Evolutionary conservation across 768 basidiomycete genomes (phyloP).

Genomic region (Termitomyces eurrhizus): DNA sequence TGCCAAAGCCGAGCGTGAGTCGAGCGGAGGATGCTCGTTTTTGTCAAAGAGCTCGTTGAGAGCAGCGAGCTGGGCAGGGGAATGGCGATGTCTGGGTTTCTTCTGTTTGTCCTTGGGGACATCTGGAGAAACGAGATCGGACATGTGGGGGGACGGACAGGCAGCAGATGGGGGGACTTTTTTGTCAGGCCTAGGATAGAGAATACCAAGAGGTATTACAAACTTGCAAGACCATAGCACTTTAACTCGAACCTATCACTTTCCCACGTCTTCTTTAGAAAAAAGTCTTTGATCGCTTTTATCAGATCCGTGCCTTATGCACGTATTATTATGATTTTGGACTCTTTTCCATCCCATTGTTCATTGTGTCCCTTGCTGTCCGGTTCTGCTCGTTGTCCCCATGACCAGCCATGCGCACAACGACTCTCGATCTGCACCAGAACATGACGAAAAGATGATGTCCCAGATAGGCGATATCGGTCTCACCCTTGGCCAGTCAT

Average conservation of each 20-base stretch:
- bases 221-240: constrained; percentile 19
- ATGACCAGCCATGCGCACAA: not conserved
- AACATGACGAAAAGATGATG: constrained; percentile 13
- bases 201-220: constrained; percentile 18
- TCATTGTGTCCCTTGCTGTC: not conserved
- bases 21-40: constrained; percentile 70
- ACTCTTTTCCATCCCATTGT: not conserved
- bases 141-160: constrained; percentile 23
- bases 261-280: constrained; percentile 24
- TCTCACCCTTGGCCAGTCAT: constrained; percentile 15
- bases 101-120: constrained; percentile 46
- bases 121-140: constrained; percentile 21
- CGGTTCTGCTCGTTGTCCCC: not conserved
- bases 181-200: constrained; percentile 13
- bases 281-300: constrained; percentile 18
- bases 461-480: constrained; percentile 8
- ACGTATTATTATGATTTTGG: constrained; percentile 4
- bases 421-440: not conserved
- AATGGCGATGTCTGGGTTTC: constrained; percentile 79
- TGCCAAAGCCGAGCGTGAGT: constrained; percentile 64
- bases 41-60: constrained; percentile 77
- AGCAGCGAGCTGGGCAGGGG: constrained; percentile 65
- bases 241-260: constrained; percentile 18
- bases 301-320: constrained; percentile 14
- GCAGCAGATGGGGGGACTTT: not conserved